Base-by-base conservation (phyloP, 2,329 filamentous ascomycete species). In the Fusarium subtropicale region DNA sequence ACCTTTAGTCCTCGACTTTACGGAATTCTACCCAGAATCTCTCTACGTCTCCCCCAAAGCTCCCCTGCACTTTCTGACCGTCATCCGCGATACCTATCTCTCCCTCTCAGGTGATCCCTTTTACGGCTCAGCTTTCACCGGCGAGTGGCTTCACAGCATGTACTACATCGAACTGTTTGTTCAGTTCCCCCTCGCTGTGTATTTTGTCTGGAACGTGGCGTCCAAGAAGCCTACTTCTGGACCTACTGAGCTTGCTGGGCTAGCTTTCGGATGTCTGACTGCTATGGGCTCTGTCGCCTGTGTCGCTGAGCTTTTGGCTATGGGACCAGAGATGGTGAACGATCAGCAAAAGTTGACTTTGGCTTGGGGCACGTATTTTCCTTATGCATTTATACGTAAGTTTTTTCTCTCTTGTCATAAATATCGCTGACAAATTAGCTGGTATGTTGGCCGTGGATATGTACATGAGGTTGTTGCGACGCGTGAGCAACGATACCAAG, bases 341-440 rank as follows among this genome's bases (percentile, higher is more conserved):
- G 70, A 74, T 1, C 78, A 80, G 53, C 76, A 84, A 70, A 87
- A 86, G 79, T 69, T 74, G 28, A 78, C 78, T 30, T 76, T 88
- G 46, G 69, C 86, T 7, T 83, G 80, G 56, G 82, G 83, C 18
- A 77, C 86, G 1, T 87, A 87, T 72, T 79, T 83, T 4, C 84
- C 86, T 0, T 89, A 85, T 77, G 75, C 83, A 13, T 74, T 84
- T 2, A 76, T 88, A 52, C 85, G 87, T 89, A 69, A 83, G 86
- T 82, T 1, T 11, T 1, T 1, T 4, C 10, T 7, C 13, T 22
- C 8, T 41, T 31, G 3, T 51, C 7, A 16, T 38, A n/a, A 42
- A 11, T 20, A 24, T 58, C 7, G 16, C 60, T 72, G 28, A 61
- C n/a, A 7, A 28, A 8, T n/a, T 48, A 88, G 87, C 87, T 16